Conservation (phyloP, 768 basidiomycete species). For the Cubamyces sp. region DNA sequence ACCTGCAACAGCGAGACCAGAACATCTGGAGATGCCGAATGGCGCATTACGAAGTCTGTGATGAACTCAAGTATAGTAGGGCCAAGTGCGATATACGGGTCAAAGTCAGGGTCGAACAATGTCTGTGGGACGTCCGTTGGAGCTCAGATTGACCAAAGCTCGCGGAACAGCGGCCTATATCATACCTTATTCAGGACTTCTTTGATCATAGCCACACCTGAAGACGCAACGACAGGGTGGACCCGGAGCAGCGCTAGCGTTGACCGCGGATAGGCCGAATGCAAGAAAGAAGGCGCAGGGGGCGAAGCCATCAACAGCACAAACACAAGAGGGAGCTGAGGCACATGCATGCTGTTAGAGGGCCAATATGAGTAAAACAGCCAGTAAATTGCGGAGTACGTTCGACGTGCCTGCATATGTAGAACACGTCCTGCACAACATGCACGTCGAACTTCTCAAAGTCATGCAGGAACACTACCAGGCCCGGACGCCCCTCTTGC, state of each 20-base stretch:
- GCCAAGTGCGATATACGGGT: conserved; percentile 65
- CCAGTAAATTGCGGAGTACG: background rate
- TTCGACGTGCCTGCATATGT: conserved; percentile 63
- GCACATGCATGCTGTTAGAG: conserved; percentile 50
- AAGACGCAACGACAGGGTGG: conserved; percentile 52
- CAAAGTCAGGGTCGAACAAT: conserved; percentile 67
- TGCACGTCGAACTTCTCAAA: conserved; percentile 71
- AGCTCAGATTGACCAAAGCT: background rate
- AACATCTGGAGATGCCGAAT: conserved; percentile 59
- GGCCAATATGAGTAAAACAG: background rate
- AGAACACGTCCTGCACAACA: conserved; percentile 70
- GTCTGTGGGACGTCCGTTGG: conserved; percentile 40
- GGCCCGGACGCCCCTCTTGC: conserved; percentile 35
- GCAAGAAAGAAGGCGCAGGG: conserved; percentile 52
- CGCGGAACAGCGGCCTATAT: background rate
- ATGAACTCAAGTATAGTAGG: conserved; percentile 59
- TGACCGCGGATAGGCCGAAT: conserved; percentile 59
- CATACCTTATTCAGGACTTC: conserved; percentile 58
- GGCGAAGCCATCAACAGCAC: conserved; percentile 65
- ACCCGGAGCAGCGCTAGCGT: conserved; percentile 62
- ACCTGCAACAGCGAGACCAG: conserved; percentile 67
- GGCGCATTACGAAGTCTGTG: conserved; percentile 58
- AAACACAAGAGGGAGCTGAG: conserved; percentile 65
- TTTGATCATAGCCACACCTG: conserved; percentile 52
- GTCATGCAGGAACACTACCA: conserved; percentile 69